phyloP scores from a whole-genome alignment of 352 stramenopile species.

The Lagenidium giganteum region DNA sequence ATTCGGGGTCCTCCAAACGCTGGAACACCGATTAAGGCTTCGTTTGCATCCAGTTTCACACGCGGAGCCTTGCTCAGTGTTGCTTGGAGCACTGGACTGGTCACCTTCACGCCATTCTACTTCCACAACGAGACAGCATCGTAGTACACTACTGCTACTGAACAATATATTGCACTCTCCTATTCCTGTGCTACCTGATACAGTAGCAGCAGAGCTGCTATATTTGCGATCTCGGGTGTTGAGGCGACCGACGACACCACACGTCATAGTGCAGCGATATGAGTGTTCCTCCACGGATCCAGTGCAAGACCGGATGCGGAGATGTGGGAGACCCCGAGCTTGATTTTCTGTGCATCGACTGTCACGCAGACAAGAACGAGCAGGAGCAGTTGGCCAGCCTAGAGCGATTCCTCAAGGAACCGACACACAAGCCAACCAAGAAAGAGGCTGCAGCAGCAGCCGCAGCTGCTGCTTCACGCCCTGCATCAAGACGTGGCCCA shows the following conservation, averaged over 20 bases:
- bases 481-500: constrained; percentile 18
- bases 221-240: no score
- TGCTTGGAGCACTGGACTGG: constrained; percentile 51
- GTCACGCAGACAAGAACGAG: constrained; percentile 31
- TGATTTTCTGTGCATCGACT: constrained; percentile 44
- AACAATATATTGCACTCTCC: neutral
- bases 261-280: no score
- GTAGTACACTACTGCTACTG: constrained; percentile 7
- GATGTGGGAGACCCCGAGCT: constrained; percentile 36
- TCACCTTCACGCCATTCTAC: constrained; percentile 67
- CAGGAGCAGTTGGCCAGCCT: constrained; percentile 22
- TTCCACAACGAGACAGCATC: constrained; percentile 38
- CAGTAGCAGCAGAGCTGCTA: no score
- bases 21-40: constrained; percentile 36
- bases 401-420: constrained; percentile 19
- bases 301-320: constrained; percentile 34
- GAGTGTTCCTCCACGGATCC: constrained; percentile 28
- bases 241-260: no score
- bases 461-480: neutral
- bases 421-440: no score
- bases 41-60: constrained; percentile 52
- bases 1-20: constrained; percentile 44
- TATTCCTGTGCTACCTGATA: neutral
- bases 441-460: neutral
- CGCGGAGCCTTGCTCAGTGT: constrained; percentile 47